Evolutionary conservation across 1,139 yeast species (phyloP).

Genomic region (Diutina pseudorugosa): DNA sequence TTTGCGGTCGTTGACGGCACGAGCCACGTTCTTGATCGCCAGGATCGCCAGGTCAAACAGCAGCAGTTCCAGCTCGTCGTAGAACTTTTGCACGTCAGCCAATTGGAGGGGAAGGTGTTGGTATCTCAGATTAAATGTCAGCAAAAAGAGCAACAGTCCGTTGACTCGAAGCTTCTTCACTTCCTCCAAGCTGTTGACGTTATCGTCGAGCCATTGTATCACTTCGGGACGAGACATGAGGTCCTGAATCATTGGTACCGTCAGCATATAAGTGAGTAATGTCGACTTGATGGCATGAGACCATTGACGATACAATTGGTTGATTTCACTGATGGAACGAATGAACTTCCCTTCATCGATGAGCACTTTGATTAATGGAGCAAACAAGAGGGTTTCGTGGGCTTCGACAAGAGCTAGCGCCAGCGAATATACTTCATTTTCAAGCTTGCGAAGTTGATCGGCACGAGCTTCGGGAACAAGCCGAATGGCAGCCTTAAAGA

Average conservation of each 20-base stretch:
- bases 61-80: slow-evolving; percentile 42
- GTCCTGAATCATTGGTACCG: slow-evolving; percentile 17
- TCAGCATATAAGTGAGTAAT: slow-evolving; percentile 47
- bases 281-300: slow-evolving; percentile 42
- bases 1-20: slow-evolving; percentile 37
- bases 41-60: slow-evolving; percentile 44
- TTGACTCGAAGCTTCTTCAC: slow-evolving; percentile 35
- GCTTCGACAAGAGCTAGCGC: slow-evolving; percentile 49
- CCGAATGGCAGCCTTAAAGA: slow-evolving; percentile 35
- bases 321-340: slow-evolving; percentile 36
- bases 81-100: slow-evolving; percentile 37
- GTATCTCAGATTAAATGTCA: slow-evolving; percentile 66
- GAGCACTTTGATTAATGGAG: slow-evolving; percentile 33
- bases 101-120: slow-evolving; percentile 62
- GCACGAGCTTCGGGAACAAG: slow-evolving; percentile 22
- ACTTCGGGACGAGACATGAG: slow-evolving; percentile 30
- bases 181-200: slow-evolving; percentile 23
- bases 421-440: slow-evolving; percentile 47
- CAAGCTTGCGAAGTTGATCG: slow-evolving; percentile 33
- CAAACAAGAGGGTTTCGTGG: slow-evolving; percentile 44
- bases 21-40: slow-evolving; percentile 22
- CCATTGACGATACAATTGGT: slow-evolving; percentile 59
- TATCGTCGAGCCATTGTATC: slow-evolving; percentile 36
- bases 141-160: slow-evolving; percentile 53
- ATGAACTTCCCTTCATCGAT: slow-evolving; percentile 56